These are phyloP conservation scores for Eudorina sp. DNA, from an alignment of 139 green algal species.

Conservation along the genomic window DNA sequence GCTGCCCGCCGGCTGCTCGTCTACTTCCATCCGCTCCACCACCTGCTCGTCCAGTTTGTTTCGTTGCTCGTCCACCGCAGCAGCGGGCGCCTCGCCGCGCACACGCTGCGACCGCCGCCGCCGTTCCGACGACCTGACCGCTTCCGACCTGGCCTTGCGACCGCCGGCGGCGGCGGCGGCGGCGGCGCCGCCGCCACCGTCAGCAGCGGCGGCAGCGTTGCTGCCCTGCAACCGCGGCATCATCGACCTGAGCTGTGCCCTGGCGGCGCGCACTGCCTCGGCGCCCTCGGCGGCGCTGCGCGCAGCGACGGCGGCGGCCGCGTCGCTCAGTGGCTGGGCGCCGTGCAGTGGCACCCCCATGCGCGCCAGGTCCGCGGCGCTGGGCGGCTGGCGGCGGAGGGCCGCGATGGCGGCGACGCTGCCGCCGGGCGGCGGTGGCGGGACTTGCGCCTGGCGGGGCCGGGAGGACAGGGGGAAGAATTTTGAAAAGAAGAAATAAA, in stretches of 20 bases:
- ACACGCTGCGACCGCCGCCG: too few species aligned
- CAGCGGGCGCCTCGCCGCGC: too few species aligned
- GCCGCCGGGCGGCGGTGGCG: not conserved
- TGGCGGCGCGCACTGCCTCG: not conserved
- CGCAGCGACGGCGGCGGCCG: not conserved
- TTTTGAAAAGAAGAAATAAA: too few species aligned
- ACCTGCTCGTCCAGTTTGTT: not conserved
- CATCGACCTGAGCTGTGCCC: not conserved
- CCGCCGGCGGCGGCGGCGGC: not conserved
- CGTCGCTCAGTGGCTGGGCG: conserved; percentile 16
- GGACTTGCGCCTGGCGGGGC: not conserved
- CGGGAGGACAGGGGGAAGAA: too few species aligned
- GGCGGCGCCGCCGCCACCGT: not conserved
- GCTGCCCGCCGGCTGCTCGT: too few species aligned
- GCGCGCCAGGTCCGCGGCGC: not conserved
- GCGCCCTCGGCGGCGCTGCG: not conserved
- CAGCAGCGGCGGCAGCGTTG: not conserved
- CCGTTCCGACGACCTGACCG: not conserved
- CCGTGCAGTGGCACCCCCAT: conserved; percentile 2
- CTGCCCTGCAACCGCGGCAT: not conserved
- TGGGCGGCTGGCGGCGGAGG: not conserved
- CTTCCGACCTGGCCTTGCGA: not conserved
- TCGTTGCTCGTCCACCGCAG: not conserved
- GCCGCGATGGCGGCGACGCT: not conserved
- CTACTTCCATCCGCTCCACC: not conserved